A percentile compares a stretch with the other conserved stretches of the same genome.
phyloP scores from a whole-genome alignment of 2,329 filamentous ascomycete species.

The Seiridium cupressi region DNA sequence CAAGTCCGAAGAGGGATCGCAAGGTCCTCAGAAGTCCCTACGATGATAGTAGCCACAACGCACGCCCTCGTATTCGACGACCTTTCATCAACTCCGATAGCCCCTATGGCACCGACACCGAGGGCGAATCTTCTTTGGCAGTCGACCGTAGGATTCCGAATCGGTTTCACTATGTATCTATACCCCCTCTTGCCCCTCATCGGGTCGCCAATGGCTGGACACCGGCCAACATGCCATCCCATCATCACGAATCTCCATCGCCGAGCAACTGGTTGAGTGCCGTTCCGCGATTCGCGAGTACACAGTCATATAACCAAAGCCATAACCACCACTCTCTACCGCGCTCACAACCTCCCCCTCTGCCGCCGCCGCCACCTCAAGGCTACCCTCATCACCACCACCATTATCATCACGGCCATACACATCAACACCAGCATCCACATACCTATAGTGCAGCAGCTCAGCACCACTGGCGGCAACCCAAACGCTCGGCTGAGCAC shows the following conservation, averaged over 20 bases:
- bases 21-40: constrained; percentile 24
- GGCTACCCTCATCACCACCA: constrained; percentile 4
- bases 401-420: neutral
- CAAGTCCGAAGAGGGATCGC: constrained; percentile 22
- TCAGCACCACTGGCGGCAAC: constrained; percentile 7
- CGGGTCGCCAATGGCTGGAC: constrained; percentile 24
- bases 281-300: constrained; percentile 36
- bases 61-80: constrained; percentile 25
- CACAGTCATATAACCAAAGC: constrained; percentile 1
- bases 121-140: constrained; percentile 32
- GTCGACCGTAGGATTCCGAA: constrained; percentile 19
- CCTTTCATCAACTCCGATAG: constrained; percentile 28
- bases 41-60: constrained; percentile 19
- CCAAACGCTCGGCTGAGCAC: constrained; percentile 27
- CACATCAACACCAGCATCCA: constrained; percentile 4
- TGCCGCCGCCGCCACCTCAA: neutral
- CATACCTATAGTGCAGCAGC: neutral
- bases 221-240: constrained; percentile 20
- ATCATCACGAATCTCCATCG: constrained; percentile 19
- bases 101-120: constrained; percentile 39
- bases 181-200: constrained; percentile 12
- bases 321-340: constrained; percentile 4
- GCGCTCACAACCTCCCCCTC: neutral
- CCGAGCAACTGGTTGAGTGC: constrained; percentile 43
- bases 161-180: constrained; percentile 19